Evolutionary conservation across 2,329 filamentous ascomycete genomes (phyloP).

Genomic region (Cladophialophora psammophila): DNA sequence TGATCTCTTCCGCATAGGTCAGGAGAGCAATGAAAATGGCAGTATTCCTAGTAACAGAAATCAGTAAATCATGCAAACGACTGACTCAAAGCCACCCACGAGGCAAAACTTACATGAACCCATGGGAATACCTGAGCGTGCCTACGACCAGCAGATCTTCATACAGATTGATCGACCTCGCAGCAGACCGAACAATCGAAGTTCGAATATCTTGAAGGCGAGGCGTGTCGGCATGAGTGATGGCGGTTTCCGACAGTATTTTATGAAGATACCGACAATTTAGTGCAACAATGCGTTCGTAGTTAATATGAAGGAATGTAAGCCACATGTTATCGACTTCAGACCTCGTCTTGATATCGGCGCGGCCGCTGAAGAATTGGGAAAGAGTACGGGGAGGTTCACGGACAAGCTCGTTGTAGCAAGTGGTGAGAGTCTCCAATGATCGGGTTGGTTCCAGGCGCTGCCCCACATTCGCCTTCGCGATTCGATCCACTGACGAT

Average conservation of each 20-base stretch:
- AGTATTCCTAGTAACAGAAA: neutral
- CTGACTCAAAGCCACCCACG: neutral
- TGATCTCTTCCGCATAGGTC: neutral
- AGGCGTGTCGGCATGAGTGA: neutral
- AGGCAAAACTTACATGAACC: neutral
- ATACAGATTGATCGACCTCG: slow-evolving; percentile 1
- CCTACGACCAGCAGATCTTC: neutral
- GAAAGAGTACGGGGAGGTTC: neutral
- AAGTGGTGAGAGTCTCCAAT: no score
- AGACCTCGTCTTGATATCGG: neutral
- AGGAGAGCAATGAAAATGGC: neutral
- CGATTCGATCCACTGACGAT: no score
- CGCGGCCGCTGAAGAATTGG: no score
- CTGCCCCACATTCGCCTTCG: no score
- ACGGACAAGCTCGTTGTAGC: neutral
- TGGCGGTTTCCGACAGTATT: neutral
- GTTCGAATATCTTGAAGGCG: neutral
- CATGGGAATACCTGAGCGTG: neutral
- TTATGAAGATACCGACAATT: slow-evolving; percentile 7
- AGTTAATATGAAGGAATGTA: slow-evolving; percentile 6
- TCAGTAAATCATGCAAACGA: no score
- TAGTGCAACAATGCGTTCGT: slow-evolving; percentile 4
- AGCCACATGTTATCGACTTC: slow-evolving; percentile 10
- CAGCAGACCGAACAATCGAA: neutral
- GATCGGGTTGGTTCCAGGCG: no score